These are phyloP conservation scores for Fusarium cicatricum DNA, from an alignment of 2,329 filamentous ascomycete genomes.

Conservation along the genomic window DNA sequence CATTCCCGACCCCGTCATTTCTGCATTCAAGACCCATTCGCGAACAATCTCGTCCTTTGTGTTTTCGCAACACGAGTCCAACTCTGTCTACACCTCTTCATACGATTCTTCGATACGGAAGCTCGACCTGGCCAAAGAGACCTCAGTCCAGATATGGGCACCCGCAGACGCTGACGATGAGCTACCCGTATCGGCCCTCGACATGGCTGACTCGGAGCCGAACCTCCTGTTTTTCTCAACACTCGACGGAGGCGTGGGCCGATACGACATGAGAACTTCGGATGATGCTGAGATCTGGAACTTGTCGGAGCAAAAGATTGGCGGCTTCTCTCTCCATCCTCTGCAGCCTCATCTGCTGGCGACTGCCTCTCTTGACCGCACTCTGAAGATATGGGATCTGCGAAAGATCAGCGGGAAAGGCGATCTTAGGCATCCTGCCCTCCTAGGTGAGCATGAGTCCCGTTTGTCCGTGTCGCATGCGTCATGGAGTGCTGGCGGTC, in stretches of 20 bases:
- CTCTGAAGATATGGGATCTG: slow-evolving; percentile 91
- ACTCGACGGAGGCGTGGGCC: slow-evolving; percentile 79
- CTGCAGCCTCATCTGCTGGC: slow-evolving; percentile 82
- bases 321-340: slow-evolving; percentile 88
- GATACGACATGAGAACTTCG: slow-evolving; percentile 76
- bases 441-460: slow-evolving; percentile 84
- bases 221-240: slow-evolving; percentile 88
- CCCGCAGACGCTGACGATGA: slow-evolving; percentile 75
- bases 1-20: slow-evolving; percentile 77
- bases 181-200: slow-evolving; percentile 82
- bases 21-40: slow-evolving; percentile 88
- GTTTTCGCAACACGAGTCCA: slow-evolving; percentile 76
- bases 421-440: slow-evolving; percentile 66
- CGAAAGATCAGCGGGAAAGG: slow-evolving; percentile 76
- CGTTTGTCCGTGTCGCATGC: slow-evolving; percentile 91
- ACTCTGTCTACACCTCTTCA: slow-evolving; percentile 82
- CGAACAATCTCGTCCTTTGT: slow-evolving; percentile 88
- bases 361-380: slow-evolving; percentile 89
- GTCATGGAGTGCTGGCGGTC: slow-evolving; percentile 84
- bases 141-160: slow-evolving; percentile 83
- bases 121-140: slow-evolving; percentile 81
- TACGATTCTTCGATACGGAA: slow-evolving; percentile 94
- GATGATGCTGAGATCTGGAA: slow-evolving; percentile 72
- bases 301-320: slow-evolving; percentile 92
- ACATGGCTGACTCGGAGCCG: slow-evolving; percentile 75